Evolutionary conservation across 306 rosid species (phyloP), one percentile per base, ranked within the genome.

Genomic region (Rosa lucieae): DNA sequence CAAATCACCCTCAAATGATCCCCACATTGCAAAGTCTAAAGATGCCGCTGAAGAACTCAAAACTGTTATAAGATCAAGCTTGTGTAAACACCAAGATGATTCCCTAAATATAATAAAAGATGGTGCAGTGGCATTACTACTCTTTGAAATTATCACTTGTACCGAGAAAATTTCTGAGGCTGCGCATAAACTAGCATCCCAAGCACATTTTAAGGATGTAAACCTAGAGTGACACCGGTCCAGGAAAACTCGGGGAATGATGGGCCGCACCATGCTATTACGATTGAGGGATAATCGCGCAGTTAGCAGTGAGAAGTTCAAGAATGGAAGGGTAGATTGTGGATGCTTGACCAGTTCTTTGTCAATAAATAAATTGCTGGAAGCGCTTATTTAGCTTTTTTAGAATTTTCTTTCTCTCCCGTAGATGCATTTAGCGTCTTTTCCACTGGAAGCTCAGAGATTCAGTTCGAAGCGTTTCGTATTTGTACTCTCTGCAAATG

Each of bases 101-200:
- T 15, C 43, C 42, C 67, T 76, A 0, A 37, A 70, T 43, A 59
- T 81, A 10, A 70, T 77, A 9, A 80, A 74, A n/a, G 77, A 42
- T 3, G 80, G 77, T 62, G 73, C 73, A 26, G 67, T 76, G 32
- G 84, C 84, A 37, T 76, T 77, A 13, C 67, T 81, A 5, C 29
- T 81, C 17, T n/a, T 70, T 26, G 80, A 75, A 12, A 37, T 75
- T 26, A 63, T 76, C 18, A 56, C 71, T 23, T 59, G 77, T 37
- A 76, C 77, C 12, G 77, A 76, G 56, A 44, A 58, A 58, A 42
- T 76, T 43, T 37, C 67, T 1, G 73, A 62, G 65, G 80, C 81
- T 15, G 77, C 39, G 63, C 67, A 37, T 17, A 37, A 76, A 39
- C 67, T 81, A 18, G 80, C 67, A 21, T 69, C 84, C 18, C 73